These are phyloP conservation scores for Backusella liffmaniae DNA, from an alignment of 192 early-diverging fungal genomes.

Conservation along the genomic window DNA sequence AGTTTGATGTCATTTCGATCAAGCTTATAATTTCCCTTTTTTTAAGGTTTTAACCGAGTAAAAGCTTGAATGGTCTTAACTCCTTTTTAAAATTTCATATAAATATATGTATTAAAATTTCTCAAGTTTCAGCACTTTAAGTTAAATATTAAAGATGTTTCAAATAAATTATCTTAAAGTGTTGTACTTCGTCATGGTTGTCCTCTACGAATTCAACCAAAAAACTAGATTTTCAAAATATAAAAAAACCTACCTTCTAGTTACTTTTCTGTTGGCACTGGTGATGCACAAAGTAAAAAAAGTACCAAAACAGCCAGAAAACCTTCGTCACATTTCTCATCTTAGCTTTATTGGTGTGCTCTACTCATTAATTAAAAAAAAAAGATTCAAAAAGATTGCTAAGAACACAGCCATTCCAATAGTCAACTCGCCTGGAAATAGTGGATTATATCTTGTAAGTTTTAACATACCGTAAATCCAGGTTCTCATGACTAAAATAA, in stretches of 20 bases:
- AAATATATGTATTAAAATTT: too few species aligned
- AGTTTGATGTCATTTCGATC: too few species aligned
- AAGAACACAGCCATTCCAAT: not conserved
- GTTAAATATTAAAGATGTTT: too few species aligned
- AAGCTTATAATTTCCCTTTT: too few species aligned
- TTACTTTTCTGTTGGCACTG: not conserved
- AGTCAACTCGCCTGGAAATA: not conserved
- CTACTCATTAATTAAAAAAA: not conserved
- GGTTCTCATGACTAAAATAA: not conserved
- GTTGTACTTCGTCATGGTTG: too few species aligned
- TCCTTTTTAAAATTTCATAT: too few species aligned
- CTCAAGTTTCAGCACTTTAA: too few species aligned
- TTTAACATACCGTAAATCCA: not conserved
- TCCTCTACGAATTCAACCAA: not conserved
- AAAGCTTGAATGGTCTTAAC: too few species aligned
- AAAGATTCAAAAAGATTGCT: not conserved
- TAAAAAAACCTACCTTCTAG: not conserved
- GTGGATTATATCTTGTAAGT: not conserved
- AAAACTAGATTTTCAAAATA: not conserved
- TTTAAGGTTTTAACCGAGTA: too few species aligned
- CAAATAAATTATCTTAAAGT: too few species aligned
- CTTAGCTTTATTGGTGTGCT: not conserved
- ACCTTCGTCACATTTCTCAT: conserved; percentile 3
- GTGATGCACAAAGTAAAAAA: not conserved
- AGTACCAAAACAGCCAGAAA: not conserved